These are phyloP conservation scores for Rhizophagus sp. DNA, from an alignment of 192 early-diverging fungal genomes.

Conservation along the genomic window DNA sequence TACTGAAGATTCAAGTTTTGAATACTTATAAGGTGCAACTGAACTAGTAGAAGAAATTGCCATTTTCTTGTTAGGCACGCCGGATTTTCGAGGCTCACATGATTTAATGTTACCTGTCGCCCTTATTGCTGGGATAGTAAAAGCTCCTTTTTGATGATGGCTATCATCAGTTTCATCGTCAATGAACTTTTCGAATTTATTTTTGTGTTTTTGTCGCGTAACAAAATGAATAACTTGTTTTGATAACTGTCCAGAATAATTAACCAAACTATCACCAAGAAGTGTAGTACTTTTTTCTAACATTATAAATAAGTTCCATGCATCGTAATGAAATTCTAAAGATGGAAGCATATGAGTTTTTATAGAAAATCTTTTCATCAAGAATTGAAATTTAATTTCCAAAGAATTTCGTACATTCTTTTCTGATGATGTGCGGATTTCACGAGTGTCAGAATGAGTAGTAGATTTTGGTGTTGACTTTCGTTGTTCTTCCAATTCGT, in stretches of 20 bases:
- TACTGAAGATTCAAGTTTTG: slow-evolving; percentile 51
- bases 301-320: slow-evolving; percentile 52
- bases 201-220: slow-evolving; percentile 36
- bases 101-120: slow-evolving; percentile 43
- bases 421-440: slow-evolving; percentile 1
- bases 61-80: slow-evolving; percentile 26
- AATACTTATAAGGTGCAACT: slow-evolving; percentile 31
- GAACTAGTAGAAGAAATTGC: slow-evolving; percentile 20
- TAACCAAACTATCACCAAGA: not conserved
- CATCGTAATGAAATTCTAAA: slow-evolving; percentile 59
- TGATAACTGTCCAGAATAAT: slow-evolving; percentile 50
- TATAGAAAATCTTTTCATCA: slow-evolving; percentile 56
- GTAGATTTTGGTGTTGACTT: slow-evolving; percentile 21
- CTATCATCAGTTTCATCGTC: slow-evolving; percentile 26
- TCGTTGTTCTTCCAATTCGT: slow-evolving; percentile 65
- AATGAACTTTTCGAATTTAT: slow-evolving; percentile 20
- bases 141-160: slow-evolving; percentile 44
- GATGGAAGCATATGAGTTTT: slow-evolving; percentile 68
- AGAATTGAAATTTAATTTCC: slow-evolving; percentile 63
- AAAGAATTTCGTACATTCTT: slow-evolving; percentile 26
- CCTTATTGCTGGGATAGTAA: slow-evolving; percentile 57
- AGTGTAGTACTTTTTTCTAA: slow-evolving; percentile 29
- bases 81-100: slow-evolving; percentile 37
- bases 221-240: slow-evolving; percentile 58
- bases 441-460: not conserved